Evolutionary conservation across 108 stramenopile genomes (phyloP), one percentile per base, ranked within the genome.

Genomic region (Nitzschia sp.): DNA sequence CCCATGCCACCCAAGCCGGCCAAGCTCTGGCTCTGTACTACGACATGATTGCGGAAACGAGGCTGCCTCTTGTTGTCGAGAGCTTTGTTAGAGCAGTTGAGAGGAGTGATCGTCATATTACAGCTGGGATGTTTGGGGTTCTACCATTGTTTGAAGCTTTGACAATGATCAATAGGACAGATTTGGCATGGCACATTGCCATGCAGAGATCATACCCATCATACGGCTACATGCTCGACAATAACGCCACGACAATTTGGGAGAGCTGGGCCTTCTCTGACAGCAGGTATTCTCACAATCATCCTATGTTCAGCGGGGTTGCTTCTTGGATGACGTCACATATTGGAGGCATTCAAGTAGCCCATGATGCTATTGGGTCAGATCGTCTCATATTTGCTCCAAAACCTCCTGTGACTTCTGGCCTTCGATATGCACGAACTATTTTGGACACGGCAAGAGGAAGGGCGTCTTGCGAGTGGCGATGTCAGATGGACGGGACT

Each of bases 171-270:
- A 46, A 64, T 4, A 47, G 21, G 49, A n/a, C 13, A 19, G 49
- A 64, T 51, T 4, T 64, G 13, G 63, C 63, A 8, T 48, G 45
- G 63, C n/a, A 48, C 2, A 64, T 48, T 26, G 46, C 28, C 21
- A 64, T 28, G 27, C 46, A 48, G 19, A 64, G 24, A 46, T 23
- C 28, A 18, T 64, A 29, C 0, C 46, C 63, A 48, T 48, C 81
- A 26, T 82, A 51, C 54, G 81, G 76, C 23, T 82, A 82, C 60
- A 67, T 76, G 68, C 59, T 82, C 1, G 42, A 55, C 42, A 73
- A 29, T 9, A 84, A 81, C 76, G 80, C 77, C 30, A 84, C 80
- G n/a, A 84, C 80, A 2, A 36, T 71, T 15, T 84, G 83, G 83
- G 80, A 84, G 59, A 71, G 62, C 56, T 81, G 79, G 75, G 78